phyloP scores from a whole-genome alignment of 2,329 filamentous ascomycete genomes.

The Bertia moriformis region DNA sequence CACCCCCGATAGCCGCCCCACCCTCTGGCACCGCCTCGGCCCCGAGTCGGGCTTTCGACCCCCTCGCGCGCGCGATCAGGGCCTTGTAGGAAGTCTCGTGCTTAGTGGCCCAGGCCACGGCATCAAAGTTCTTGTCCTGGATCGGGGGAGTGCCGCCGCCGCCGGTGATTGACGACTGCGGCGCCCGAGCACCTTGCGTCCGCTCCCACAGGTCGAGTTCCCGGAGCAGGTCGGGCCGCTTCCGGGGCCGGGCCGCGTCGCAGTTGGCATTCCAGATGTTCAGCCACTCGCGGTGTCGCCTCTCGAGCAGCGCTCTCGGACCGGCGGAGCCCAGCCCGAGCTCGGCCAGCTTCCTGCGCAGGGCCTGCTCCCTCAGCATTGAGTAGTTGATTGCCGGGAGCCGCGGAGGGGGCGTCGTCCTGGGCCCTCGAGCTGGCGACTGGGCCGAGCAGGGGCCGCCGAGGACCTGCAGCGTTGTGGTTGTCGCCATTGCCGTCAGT shows the following conservation, averaged over 20 bases:
- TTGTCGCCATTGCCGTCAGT: too few species aligned
- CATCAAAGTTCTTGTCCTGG: conserved; percentile 81
- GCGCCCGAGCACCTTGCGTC: conserved; percentile 54
- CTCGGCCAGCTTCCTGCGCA: conserved; percentile 71
- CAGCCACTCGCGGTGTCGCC: conserved; percentile 80
- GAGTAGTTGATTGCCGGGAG: conserved; percentile 75
- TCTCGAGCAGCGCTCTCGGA: conserved; percentile 54
- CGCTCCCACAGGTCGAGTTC: conserved; percentile 81
- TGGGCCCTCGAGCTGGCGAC: conserved; percentile 11
- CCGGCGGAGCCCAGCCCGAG: conserved; percentile 65
- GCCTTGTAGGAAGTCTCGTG: conserved; percentile 66
- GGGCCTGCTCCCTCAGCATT: conserved; percentile 62
- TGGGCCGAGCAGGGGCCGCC: conserved; percentile 8
- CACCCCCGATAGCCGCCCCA: too few species aligned
- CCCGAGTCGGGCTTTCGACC: conserved; percentile 31
- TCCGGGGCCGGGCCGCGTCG: conserved; percentile 62
- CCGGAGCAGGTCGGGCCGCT: conserved; percentile 55
- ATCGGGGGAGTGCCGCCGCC: conserved; percentile 33
- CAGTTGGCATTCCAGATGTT: conserved; percentile 96
- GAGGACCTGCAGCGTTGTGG: conserved; percentile 6
- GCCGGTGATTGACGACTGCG: conserved; percentile 18
- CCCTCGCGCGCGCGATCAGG: conserved; percentile 63
- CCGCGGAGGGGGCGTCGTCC: conserved; percentile 34
- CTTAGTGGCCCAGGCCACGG: conserved; percentile 55
- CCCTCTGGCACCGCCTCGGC: too few species aligned